Evolutionary conservation across 164 flowering plant species (phyloP), one percentile per base, ranked within the genome.

Genomic region (Piper longum): DNA sequence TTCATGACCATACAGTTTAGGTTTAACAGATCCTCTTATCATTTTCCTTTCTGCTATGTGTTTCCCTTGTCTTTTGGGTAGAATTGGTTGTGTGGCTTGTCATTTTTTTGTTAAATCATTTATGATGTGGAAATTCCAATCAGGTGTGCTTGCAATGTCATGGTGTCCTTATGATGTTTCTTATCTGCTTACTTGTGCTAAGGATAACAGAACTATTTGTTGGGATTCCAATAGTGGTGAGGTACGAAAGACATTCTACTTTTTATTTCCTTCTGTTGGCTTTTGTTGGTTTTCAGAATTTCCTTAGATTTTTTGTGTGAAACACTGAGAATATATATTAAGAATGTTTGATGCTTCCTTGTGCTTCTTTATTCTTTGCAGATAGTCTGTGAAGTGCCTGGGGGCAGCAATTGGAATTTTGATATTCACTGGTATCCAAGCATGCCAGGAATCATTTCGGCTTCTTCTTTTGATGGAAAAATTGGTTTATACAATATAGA

Each of bases 381-480:
- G 99, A 86, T 87, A 62, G 90, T 82, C 26, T 76, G 86, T 75
- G 99, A 91, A 74, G 73, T 95, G 73, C 99, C 99, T 8, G 76
- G 85, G 40, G 83, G 93, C 58, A 78, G 84, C 66, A 90, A 85
- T 74, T 90, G 93, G 96, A 91, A 87, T 74, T 91, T 89, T 76
- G 99, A 95, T 79, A 76, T 95, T 17, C 99, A 95, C 66, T 91
- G 98, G 99, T 91, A 95, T 75, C 81, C 95, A 16, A 91, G 80
- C 80, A 81, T 86, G 61, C 99, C 99, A 13, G 99, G 99, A 54
- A 79, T 95, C 48, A 87, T 95, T 74, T 83, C 96, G 63, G 88
- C 99, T 52, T 95, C 97, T 68, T 91, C 99, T 14, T 95, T 84
- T 82, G 99, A 95, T 81, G 97, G 98, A 62, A 95, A 88, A 74